These are phyloP conservation scores for Monosporozyma aerobia DNA, from an alignment of 805 yeast genomes.

Conservation along the genomic window DNA sequence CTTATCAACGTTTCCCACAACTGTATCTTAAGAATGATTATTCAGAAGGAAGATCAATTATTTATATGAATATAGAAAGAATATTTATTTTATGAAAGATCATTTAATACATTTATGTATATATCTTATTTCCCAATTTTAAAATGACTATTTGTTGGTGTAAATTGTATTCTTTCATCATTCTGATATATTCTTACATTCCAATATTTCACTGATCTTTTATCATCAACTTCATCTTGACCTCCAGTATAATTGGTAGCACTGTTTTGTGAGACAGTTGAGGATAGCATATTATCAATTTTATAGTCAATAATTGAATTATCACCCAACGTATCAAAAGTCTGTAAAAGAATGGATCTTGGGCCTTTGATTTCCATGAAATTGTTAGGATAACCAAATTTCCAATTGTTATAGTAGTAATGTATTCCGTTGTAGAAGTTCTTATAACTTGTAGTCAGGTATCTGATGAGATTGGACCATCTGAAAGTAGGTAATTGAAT, in stretches of 20 bases:
- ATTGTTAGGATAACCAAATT: constrained; percentile 16
- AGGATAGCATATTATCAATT: background rate
- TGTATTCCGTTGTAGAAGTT: constrained; percentile 1
- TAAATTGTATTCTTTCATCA: background rate
- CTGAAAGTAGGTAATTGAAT: background rate
- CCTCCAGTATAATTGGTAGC: background rate
- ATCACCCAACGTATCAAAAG: constrained; percentile 2
- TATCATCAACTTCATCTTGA: background rate
- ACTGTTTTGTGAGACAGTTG: background rate
- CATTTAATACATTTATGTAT: background rate
- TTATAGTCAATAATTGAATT: background rate
- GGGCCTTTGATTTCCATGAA: constrained; percentile 28
- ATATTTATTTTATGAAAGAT: background rate
- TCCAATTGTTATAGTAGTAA: constrained; percentile 7
- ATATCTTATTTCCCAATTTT: background rate
- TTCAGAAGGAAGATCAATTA: background rate
- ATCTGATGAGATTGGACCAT: background rate
- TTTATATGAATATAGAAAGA: background rate
- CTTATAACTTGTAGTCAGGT: background rate
- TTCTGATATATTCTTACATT: background rate
- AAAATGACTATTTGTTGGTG: background rate
- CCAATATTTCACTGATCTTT: background rate
- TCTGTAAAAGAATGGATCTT: constrained; percentile 28
- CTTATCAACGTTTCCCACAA: background rate
- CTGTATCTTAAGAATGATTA: background rate